Conservation (phyloP, 2,329 filamentous ascomycete species). For the Monilinia fructigena region DNA sequence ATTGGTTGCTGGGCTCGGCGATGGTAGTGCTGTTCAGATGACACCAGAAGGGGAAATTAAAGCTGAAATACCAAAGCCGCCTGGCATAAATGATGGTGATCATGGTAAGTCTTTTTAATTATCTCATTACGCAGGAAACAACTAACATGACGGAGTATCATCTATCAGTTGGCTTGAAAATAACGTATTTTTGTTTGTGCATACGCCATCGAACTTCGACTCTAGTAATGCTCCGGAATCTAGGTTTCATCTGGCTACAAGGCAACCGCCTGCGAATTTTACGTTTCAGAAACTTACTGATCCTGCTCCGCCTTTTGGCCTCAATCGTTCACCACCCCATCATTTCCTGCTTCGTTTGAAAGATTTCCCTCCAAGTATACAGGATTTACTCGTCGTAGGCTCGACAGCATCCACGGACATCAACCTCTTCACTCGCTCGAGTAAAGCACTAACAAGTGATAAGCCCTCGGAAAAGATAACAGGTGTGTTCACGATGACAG, state of each 20-base stretch:
- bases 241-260: slow-evolving; percentile 75
- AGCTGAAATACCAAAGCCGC: slow-evolving; percentile 75
- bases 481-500: slow-evolving; percentile 71
- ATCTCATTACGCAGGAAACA: slow-evolving; percentile 29
- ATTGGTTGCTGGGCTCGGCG: slow-evolving; percentile 77
- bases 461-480: slow-evolving; percentile 58
- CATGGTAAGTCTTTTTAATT: slow-evolving; percentile 56
- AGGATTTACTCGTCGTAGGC: slow-evolving; percentile 77
- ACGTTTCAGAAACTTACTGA: slow-evolving; percentile 73
- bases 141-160: slow-evolving; percentile 55
- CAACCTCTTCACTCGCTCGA: slow-evolving; percentile 73
- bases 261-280: slow-evolving; percentile 59
- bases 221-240: slow-evolving; percentile 57
- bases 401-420: slow-evolving; percentile 80
- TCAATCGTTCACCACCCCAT: slow-evolving; percentile 65
- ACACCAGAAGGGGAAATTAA: slow-evolving; percentile 76
- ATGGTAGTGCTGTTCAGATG: slow-evolving; percentile 81
- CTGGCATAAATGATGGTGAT: slow-evolving; percentile 59
- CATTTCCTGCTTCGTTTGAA: slow-evolving; percentile 76
- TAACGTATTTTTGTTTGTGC: slow-evolving; percentile 75
- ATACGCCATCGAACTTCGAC: slow-evolving; percentile 64
- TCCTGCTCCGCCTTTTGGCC: slow-evolving; percentile 69
- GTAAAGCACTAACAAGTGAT: slow-evolving; percentile 61
- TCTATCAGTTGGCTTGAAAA: slow-evolving; percentile 88
- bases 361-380: slow-evolving; percentile 75